phyloP scores from a whole-genome alignment of 108 stramenopile species.

The Cyclotella sp. region DNA sequence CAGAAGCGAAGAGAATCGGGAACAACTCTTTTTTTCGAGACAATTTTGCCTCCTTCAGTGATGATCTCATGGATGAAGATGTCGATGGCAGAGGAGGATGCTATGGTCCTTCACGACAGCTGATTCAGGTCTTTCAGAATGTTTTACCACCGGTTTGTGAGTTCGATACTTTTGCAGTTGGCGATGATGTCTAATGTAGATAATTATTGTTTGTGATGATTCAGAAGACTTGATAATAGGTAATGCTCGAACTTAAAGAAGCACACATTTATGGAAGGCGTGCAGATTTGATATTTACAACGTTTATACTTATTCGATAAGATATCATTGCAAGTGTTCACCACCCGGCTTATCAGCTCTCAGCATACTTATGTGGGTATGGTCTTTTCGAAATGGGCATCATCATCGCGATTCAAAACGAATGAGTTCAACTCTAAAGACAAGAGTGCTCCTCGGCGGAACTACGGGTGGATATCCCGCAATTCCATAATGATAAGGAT shows the following conservation, averaged over 20 bases:
- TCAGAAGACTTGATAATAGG: not conserved
- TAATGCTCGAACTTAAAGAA: not conserved
- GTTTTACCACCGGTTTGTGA: slow-evolving; percentile 18
- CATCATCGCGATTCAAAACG: slow-evolving; percentile 41
- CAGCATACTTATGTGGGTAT: too few relatives aligned
- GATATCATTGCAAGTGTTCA: too few relatives aligned
- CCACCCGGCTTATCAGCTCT: too few relatives aligned
- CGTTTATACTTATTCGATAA: too few relatives aligned
- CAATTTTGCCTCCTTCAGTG: slow-evolving; percentile 21
- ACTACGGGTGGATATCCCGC: slow-evolving; percentile 78
- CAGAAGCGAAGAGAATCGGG: not conserved
- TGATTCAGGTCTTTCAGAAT: slow-evolving; percentile 8
- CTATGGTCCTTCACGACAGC: slow-evolving; percentile 4
- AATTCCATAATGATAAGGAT: slow-evolving; percentile 80
- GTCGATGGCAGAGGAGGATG: not conserved
- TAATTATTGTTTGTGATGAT: not conserved
- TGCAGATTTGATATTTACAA: too few relatives aligned
- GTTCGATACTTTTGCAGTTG: slow-evolving; percentile 9
- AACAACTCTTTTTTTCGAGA: not conserved
- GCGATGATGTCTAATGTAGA: not conserved
- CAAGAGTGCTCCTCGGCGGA: slow-evolving; percentile 75
- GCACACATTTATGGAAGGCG: not conserved
- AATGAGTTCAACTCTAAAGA: slow-evolving; percentile 82
- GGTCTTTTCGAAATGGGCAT: not conserved
- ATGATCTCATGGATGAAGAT: slow-evolving; percentile 9